Evolutionary conservation across 768 basidiomycete genomes (phyloP).

Genomic region (Lyophyllum decastes): DNA sequence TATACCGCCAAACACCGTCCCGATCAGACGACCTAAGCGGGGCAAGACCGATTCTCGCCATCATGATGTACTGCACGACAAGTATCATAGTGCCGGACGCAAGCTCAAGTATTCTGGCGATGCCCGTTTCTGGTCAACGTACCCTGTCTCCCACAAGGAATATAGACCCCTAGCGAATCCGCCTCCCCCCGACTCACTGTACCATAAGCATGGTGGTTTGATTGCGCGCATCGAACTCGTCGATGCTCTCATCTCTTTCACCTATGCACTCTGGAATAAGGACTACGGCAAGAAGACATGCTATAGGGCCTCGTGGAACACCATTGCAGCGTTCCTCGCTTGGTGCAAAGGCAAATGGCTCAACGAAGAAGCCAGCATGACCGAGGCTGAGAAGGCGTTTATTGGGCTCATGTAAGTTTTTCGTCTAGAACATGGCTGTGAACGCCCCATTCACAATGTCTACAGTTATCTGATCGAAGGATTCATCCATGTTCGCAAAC

Average conservation of each 20-base stretch:
- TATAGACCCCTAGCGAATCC: slow-evolving; percentile 65
- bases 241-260: slow-evolving; percentile 82
- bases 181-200: slow-evolving; percentile 64
- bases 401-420: slow-evolving; percentile 76
- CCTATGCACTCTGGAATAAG: slow-evolving; percentile 81
- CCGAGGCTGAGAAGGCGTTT: slow-evolving; percentile 62
- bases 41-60: slow-evolving; percentile 49
- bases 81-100: slow-evolving; percentile 69
- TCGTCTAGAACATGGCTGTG: slow-evolving; percentile 15
- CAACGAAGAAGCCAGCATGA: slow-evolving; percentile 44
- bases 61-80: slow-evolving; percentile 65
- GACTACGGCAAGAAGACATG: slow-evolving; percentile 61
- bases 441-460: slow-evolving; percentile 30
- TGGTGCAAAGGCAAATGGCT: slow-evolving; percentile 77
- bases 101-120: slow-evolving; percentile 85
- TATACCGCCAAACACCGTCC: slow-evolving; percentile 43
- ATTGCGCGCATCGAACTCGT: slow-evolving; percentile 80
- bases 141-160: slow-evolving; percentile 61
- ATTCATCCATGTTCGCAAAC: slow-evolving; percentile 56
- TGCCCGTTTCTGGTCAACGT: slow-evolving; percentile 75
- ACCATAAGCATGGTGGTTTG: slow-evolving; percentile 74
- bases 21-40: slow-evolving; percentile 68
- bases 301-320: slow-evolving; percentile 63
- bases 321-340: slow-evolving; percentile 66
- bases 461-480: slow-evolving; percentile 78